A percentile compares a stretch with the other conserved stretches of the same genome.
Conservation (phyloP, 192 early-diverging fungal genomes). For the Dissophora globulifera region DNA sequence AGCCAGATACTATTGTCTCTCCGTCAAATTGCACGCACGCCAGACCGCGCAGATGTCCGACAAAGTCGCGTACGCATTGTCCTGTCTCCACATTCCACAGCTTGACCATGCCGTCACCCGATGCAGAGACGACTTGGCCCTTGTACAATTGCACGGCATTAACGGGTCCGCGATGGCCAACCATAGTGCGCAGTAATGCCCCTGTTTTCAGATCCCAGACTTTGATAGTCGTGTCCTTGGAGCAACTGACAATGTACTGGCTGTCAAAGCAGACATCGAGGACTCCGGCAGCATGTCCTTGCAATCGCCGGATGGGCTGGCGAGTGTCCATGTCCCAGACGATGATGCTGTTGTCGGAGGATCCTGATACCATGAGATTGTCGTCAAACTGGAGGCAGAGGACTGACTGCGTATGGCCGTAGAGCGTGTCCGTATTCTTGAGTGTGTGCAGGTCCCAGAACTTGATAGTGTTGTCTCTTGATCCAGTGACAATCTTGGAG, state of each 20-base stretch:
- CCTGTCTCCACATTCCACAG: constrained; percentile 83
- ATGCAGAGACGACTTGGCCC: constrained; percentile 81
- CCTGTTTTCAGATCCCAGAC: constrained; percentile 83
- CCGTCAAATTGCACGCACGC: constrained; percentile 91
- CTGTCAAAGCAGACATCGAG: constrained; percentile 88
- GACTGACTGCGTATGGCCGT: constrained; percentile 75
- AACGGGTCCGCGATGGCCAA: constrained; percentile 92
- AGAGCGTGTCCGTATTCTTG: constrained; percentile 65
- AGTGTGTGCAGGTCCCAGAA: constrained; percentile 83
- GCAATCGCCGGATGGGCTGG: constrained; percentile 59
- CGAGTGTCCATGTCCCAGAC: constrained; percentile 81
- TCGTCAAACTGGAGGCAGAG: constrained; percentile 87
- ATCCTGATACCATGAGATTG: constrained; percentile 81
- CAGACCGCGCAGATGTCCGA: constrained; percentile 81
- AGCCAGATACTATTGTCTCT: constrained; percentile 79
- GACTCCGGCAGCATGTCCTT: constrained; percentile 84
- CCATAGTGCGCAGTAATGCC: constrained; percentile 68
- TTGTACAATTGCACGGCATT: constrained; percentile 88
- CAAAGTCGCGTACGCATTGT: constrained; percentile 76
- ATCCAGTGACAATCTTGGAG: constrained; percentile 79
- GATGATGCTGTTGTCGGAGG: constrained; percentile 85
- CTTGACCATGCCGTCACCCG: constrained; percentile 84
- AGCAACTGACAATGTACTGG: constrained; percentile 82
- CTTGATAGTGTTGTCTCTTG: constrained; percentile 78
- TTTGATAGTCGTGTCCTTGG: constrained; percentile 92